Base-by-base conservation (phyloP, 306 rosid genomes). In the Castanopsis chinensis region DNA sequence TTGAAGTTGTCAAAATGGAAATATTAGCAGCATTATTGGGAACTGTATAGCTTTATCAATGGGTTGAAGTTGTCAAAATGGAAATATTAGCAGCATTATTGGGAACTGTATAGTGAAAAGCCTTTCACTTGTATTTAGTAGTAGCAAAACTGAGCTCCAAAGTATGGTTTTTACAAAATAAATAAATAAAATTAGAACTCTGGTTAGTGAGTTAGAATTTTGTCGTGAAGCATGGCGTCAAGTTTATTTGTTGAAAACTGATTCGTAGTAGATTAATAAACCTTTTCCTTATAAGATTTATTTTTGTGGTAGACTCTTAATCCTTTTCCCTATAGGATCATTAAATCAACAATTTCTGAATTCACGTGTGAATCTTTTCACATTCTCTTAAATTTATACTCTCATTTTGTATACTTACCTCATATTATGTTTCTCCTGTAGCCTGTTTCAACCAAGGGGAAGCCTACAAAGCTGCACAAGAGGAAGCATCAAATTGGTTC, bases 401-500 rank as follows among this genome's bases (percentile, higher is more conserved):
- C 49, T 57, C 21, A 20, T 25, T 6, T 21, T 23, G 20, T 20
- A 23, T 77, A 74, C 53, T 80, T 28, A 27, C 20, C 21, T 33
- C 3, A 5, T 54, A 56, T 49, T 10, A 49, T 25, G 57, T 64
- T 79, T 74, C n/a, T 64, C 70, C 54, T 79, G 86, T 76, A 90
- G 98, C 92, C 99, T 78, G 93, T 83, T 64, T 86, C 97, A 0
- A 65, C 96, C 0, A 91, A 90, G 78, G 98, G 96, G 37, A 96
- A 91, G 85, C 97, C 98, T 37, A 21, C 97, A 45, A 96, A 93
- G 90, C 85, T 91, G 88, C 97, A 90, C 51, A 93, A 92, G 90
- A 93, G 98, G 84, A 96, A 96, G 88, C 99, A 93, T 84, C 99
- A 96, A 86, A 96, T 96, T 53, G 90, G 96, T 81, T 88, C 99